phyloP scores from a whole-genome alignment of 495 filamentous ascomycete species.

The Opeltia flavorubescens region DNA sequence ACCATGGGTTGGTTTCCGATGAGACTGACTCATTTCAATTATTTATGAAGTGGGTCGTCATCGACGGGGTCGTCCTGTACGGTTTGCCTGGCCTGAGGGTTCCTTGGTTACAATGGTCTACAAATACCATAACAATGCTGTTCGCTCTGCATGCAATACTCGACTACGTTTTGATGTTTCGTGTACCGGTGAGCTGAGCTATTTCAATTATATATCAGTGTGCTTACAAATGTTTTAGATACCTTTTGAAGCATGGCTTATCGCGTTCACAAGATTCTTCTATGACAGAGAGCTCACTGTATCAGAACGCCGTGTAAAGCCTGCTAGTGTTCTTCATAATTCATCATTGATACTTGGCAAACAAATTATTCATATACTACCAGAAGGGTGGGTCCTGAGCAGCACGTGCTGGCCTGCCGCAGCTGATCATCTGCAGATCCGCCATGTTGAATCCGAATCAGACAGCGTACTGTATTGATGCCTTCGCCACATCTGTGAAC shows the following conservation, averaged over 20 bases:
- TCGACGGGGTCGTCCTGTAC: slow-evolving; percentile 76
- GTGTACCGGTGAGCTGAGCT: slow-evolving; percentile 51
- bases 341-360: slow-evolving; percentile 84
- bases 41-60: slow-evolving; percentile 80
- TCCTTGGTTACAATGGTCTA: slow-evolving; percentile 88
- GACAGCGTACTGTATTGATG: slow-evolving; percentile 62
- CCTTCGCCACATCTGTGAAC: slow-evolving; percentile 37
- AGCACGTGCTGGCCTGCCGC: background rate
- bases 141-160: slow-evolving; percentile 55
- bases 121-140: slow-evolving; percentile 47
- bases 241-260: slow-evolving; percentile 52
- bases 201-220: slow-evolving; percentile 11
- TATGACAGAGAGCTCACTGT: slow-evolving; percentile 87
- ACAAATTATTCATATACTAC: slow-evolving; percentile 91
- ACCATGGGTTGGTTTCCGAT: slow-evolving; percentile 54
- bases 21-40: slow-evolving; percentile 70
- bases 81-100: slow-evolving; percentile 72
- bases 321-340: slow-evolving; percentile 73
- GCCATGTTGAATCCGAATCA: slow-evolving; percentile 72
- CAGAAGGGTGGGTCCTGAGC: slow-evolving; percentile 58
- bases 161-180: slow-evolving; percentile 83
- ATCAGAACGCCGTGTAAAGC: slow-evolving; percentile 75
- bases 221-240: slow-evolving; percentile 30
- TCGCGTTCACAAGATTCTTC: slow-evolving; percentile 54
- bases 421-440: slow-evolving; percentile 44